Base-by-base conservation (phyloP, 2,329 filamentous ascomycete genomes). In the Metarhizium anisopliae region DNA sequence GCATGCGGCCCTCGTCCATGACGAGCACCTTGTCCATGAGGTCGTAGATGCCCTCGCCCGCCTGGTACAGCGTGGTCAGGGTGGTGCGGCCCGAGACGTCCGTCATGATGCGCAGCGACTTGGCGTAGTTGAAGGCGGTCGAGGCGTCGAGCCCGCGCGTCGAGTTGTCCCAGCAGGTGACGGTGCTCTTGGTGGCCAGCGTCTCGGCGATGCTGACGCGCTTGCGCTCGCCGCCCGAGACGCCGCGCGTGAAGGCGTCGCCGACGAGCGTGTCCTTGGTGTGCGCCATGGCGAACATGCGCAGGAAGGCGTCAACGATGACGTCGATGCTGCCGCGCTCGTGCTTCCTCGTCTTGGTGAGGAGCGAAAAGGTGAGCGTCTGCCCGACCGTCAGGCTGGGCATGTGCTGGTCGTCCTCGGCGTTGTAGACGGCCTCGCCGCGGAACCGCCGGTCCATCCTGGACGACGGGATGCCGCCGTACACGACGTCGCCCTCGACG, bases 141-240 rank as follows among this genome's bases (percentile, higher is more conserved):
- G 84, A 88, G 1, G 87, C 85, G 65, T 94, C 89, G 0, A 93
- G 74, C n/a, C 89, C 89, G 51, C 89, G 77, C 0, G 88, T 93
- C 0, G 82, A 86, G 67, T 93, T 93, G 62, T 93, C 89, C 86
- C 87, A 92, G 59, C 84, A 86, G 38, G 88, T 83, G 1, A 92
- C 84, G 0, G 85, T 84, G 0, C 84, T 84, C 67, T 88, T 86
- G 6, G 86, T 86, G 4, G 87, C 85, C 25, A 93, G 71, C 0
- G 86, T 89, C 69, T 93, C 89, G 1, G 87, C 86, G 60, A 93
- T 90, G 25, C 84, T 86, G 8, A 90, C 88, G 64, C 89, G 85
- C 68, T 92, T 93, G 42, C 89, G 75, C 71, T 94, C 89, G 56
- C 89, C 89, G 62, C 89, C 89, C 50, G 85, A 89, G 0, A 93